Evolutionary conservation across 306 rosid genomes (phyloP), one percentile per base, ranked within the genome.

Genomic region (Prunus armeniaca): DNA sequence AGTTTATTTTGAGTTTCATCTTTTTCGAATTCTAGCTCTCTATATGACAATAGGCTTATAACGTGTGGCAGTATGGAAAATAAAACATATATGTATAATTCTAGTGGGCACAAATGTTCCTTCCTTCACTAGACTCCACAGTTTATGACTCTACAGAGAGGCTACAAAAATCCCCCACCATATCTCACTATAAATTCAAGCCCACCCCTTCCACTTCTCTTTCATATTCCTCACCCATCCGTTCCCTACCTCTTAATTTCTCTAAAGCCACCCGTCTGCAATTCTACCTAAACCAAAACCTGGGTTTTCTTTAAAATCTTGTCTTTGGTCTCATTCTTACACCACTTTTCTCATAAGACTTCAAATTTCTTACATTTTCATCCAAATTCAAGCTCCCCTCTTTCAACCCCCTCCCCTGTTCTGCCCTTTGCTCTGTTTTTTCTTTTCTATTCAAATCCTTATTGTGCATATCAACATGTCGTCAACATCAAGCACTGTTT

Each of bases 131-230:
- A 6, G 2, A 0, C 13, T 73, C 27, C 17, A 27, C 65, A 69
- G 54, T 60, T 13, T 12, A 47, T 12, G 52, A 30, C 43, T 63
- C 20, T 20, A 49, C 27, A 52, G 74, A 32, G 34, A 34, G 2
- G 77, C 64, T 18, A 79, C 38, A 30, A 61, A 62, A 22, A 27
- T 38, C 43, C 17, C 73, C 11, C 55, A 51, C 20, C 63, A 27
- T 27, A 47, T 74, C 83, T 75, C 82, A 80, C 90, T 89, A 93
- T 93, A 93, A 78, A 91, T 87, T 60, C 63, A 84, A 63, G 60
- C 66, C 83, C 81, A 51, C 81, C 63, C 81, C 78, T 65, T 30
- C 66, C 65, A 80, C 78, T 65, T 38, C 66, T 66, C 85, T 2
- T 78, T 74, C 91, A 76, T 72, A 24, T 56, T 17, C 56, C 56